Evolutionary conservation across 2,329 filamentous ascomycete genomes (phyloP), one percentile per base, ranked within the genome.

Genomic region (Colletotrichum aenigma): DNA sequence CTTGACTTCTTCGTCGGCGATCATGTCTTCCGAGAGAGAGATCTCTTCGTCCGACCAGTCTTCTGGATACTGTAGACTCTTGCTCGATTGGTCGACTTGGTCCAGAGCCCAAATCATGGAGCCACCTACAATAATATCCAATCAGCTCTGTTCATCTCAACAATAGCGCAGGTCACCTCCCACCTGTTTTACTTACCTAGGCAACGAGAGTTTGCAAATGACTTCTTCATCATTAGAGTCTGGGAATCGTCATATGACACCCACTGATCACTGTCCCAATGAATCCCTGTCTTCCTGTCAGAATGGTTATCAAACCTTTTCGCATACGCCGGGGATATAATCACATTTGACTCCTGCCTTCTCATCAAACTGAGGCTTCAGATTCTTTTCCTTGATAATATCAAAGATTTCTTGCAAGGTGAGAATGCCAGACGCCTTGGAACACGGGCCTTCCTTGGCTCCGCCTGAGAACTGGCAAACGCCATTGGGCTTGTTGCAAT

Each of bases 211-310:
- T 72, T 72, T 24, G 70, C 70, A 52, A 67, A 72, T 30, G 56
- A 21, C n/a, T 34, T 68, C 55, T 60, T 72, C 26, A 28, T 55
- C 52, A 52, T 32, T 3, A 73, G 36, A 16, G 70, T 73, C 24
- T 73, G n/a, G 8, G 56, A 78, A 55, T 84, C 81, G 66, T 85
- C 83, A 69, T 79, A 84, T 0, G 80, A 72, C 1, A 84, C 77
- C 83, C 83, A 85, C 9, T 66, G 61, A 7, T 71, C 48, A 28
- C 43, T 56, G 16, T 71, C 69, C 69, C 48, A 71, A 32, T 65
- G 48, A n/a, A 71, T 71, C 48, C 69, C 55, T 61, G 32, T 18
- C 16, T 60, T 34, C 28, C 30, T 30, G 52, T 60, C n/a, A 64
- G 32, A 64, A 38, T 64, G n/a, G 12, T 43, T 9, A 64, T 64